phyloP scores from a whole-genome alignment of 2,329 filamentous ascomycete species.

The Sarocladium kiliense region DNA sequence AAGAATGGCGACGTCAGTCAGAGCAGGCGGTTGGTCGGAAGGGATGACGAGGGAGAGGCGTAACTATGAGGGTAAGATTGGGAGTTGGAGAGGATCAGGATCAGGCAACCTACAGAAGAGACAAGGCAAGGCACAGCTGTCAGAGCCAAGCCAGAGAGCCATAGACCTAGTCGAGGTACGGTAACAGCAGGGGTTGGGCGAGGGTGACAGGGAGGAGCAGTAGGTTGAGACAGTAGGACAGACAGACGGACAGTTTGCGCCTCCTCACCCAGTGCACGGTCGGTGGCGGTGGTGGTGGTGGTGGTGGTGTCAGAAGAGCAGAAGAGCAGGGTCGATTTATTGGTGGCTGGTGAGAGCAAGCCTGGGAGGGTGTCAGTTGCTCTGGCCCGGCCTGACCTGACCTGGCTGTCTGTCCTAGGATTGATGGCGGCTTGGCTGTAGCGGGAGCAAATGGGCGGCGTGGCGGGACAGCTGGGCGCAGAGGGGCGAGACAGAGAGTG shows the following conservation, averaged over 20 bases:
- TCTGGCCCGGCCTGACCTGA: no score
- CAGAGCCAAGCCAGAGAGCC: constrained; percentile 4
- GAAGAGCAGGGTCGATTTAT: constrained; percentile 11
- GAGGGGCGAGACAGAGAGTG: background rate
- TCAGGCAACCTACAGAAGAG: constrained; percentile 1
- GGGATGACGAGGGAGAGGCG: constrained; percentile 7
- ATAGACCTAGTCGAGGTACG: background rate
- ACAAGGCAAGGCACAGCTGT: constrained; percentile 7
- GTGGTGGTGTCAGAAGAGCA: constrained; percentile 13
- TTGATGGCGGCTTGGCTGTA: background rate
- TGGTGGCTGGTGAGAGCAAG: background rate
- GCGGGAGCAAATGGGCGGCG: constrained; percentile 5
- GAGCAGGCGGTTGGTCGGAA: constrained; percentile 6
- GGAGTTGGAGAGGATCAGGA: background rate
- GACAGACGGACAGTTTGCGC: background rate
- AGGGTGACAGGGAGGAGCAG: background rate
- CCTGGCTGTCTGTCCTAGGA: background rate
- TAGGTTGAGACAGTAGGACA: background rate
- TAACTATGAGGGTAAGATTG: background rate
- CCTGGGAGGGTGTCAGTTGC: background rate
- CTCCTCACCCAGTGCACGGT: background rate
- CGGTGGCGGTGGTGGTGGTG: background rate
- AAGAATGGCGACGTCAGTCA: background rate
- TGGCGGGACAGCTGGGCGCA: background rate
- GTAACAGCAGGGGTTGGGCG: background rate